Evolutionary conservation across 352 stramenopile species (phyloP), one percentile per base, ranked within the genome.

Genomic region (Globisporangium viniferum): DNA sequence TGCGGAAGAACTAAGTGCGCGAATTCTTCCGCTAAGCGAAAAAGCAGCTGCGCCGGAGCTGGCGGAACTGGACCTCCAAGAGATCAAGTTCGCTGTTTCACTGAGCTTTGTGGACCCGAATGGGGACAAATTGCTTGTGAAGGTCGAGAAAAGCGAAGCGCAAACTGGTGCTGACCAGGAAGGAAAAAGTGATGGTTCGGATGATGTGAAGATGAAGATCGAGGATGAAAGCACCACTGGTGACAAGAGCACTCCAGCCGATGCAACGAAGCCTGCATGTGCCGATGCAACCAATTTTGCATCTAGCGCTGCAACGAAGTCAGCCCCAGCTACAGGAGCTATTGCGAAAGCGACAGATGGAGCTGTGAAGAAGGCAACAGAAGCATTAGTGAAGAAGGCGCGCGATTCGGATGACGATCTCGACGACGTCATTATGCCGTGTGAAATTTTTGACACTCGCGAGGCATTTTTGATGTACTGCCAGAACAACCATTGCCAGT

Each of bases 391-490:
- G 44, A 56, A 31, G 10, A 76, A 79, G 64, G 48, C 62, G 31
- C 70, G 62, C 22, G 68, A 18, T 60, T 29, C 35, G 27, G 55
- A 76, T 31, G 82, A 91, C 18, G 88, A 94, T 29, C 66, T 92
- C 53, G 86, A 91, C 59, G 93, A 97, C 57, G 92, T 99, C 74
- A 97, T 98, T 70, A 96, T 99, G 88, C 97, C 98, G 60, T 98
- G 93, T 66, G 97, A 99, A 74, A 98, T 99, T 67, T 96, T 99
- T 56, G 86, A 96, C 61, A 96, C 92, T 36, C 89, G 92, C 22
- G 89, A 97, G 63, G 90, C 93, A n/a, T 95, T 95, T 44, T 68
- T 95, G 59, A 84, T 96, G 71, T 94, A 95, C 64, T 96, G 89
- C 63, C 86, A 95, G 70, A 95, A 95, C 76, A 95, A 94, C 59